Percentiles rank a stretch among this genome's conserved stretches.
These are phyloP conservation scores for Acorus calamus DNA, from an alignment of 106 monocot genomes.

Conservation along the genomic window DNA sequence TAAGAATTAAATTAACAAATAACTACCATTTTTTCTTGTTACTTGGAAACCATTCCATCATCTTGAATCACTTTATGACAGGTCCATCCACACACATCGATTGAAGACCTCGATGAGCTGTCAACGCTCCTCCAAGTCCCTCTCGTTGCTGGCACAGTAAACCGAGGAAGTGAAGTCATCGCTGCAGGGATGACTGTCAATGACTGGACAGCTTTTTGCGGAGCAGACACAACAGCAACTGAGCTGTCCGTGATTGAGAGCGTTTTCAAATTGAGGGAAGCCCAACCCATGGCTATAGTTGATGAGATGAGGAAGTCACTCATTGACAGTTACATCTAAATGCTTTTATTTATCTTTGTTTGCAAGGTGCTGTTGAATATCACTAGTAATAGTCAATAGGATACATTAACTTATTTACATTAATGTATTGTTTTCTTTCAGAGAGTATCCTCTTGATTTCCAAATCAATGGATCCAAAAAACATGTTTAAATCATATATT, in stretches of 20 bases:
- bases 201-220: slow-evolving; percentile 96
- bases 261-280: slow-evolving; percentile 81
- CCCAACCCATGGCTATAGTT: slow-evolving; percentile 72
- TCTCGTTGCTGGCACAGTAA: slow-evolving; percentile 88
- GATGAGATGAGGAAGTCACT: slow-evolving; percentile 94
- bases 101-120: slow-evolving; percentile 94
- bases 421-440: too few species aligned
- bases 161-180: slow-evolving; percentile 92
- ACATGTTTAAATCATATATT: too few species aligned
- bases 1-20: slow-evolving; percentile 33
- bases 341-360: too few species aligned
- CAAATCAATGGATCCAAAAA: too few species aligned
- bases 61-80: slow-evolving; percentile 3
- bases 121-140: slow-evolving; percentile 97
- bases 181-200: slow-evolving; percentile 86
- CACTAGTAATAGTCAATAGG: too few species aligned
- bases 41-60: background rate
- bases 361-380: too few species aligned
- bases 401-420: too few species aligned
- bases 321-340: slow-evolving; percentile 77
- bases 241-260: slow-evolving; percentile 96
- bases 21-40: background rate
- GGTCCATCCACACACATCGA: slow-evolving; percentile 93
- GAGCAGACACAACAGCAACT: slow-evolving; percentile 87
- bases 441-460: too few species aligned